Evolutionary conservation across 345 rosid species (phyloP).

Genomic region (Passiflora organensis): DNA sequence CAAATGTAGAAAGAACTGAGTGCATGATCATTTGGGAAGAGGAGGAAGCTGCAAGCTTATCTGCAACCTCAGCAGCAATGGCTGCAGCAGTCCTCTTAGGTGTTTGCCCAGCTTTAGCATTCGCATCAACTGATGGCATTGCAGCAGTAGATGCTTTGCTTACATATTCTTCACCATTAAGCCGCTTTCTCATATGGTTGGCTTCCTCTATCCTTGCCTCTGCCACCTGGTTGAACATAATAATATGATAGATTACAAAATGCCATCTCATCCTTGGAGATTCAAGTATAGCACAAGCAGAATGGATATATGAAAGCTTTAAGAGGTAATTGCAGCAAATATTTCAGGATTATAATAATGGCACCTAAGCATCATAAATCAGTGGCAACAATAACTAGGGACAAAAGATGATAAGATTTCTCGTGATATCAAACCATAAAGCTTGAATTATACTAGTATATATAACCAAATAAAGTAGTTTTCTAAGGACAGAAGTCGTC

Average conservation of each 20-base stretch:
- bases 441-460: no score
- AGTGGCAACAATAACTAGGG: no score
- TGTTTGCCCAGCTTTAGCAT: conserved; percentile 42
- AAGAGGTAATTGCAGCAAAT: no score
- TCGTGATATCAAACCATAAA: no score
- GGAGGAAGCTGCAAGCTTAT: conserved; percentile 77
- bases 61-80: conserved; percentile 96
- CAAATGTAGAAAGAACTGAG: conserved; percentile 80
- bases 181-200: conserved; percentile 55
- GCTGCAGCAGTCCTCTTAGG: conserved; percentile 71
- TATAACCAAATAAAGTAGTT: no score
- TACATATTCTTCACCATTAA: conserved; percentile 46
- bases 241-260: no score
- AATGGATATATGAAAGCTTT: no score
- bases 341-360: no score
- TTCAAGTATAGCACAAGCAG: not conserved
- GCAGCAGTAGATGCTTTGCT: conserved; percentile 30
- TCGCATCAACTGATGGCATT: conserved; percentile 24
- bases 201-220: conserved; percentile 74
- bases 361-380: no score
- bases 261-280: not conserved
- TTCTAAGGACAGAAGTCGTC: no score
- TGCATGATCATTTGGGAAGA: conserved; percentile 94
- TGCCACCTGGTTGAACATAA: conserved; percentile 45
- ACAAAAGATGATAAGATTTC: no score